Percentiles rank a stretch among this genome's conserved stretches.
These are phyloP conservation scores for Calonectria pteridis DNA, from an alignment of 2,329 filamentous ascomycete species.

Conservation along the genomic window DNA sequence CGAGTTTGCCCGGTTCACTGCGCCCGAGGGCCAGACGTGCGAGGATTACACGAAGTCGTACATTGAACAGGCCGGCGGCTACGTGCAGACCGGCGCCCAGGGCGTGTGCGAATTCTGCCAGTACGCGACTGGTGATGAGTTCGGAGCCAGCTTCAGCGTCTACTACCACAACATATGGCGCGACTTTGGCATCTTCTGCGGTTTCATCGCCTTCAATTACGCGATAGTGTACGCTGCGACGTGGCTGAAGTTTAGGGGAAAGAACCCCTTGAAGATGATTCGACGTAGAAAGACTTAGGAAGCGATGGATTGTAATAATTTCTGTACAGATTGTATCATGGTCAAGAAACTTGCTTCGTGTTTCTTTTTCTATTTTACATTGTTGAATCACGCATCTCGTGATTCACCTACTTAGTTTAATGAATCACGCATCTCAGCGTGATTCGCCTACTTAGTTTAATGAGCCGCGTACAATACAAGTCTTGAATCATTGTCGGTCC, in stretches of 20 bases:
- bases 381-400: background rate
- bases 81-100: constrained; percentile 66
- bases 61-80: constrained; percentile 68
- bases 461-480: too few relatives aligned
- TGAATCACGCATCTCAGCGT: too few relatives aligned
- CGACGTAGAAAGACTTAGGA: constrained; percentile 33
- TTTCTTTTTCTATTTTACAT: background rate
- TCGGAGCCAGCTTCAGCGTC: constrained; percentile 70
- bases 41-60: constrained; percentile 68
- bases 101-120: constrained; percentile 75
- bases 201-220: constrained; percentile 74
- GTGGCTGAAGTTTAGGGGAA: constrained; percentile 54
- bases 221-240: constrained; percentile 54
- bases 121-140: constrained; percentile 71
- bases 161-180: constrained; percentile 73
- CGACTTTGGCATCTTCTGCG: constrained; percentile 74
- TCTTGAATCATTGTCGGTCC: too few relatives aligned
- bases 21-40: constrained; percentile 72
- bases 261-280: constrained; percentile 52
- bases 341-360: background rate
- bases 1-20: constrained; percentile 71
- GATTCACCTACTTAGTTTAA: background rate
- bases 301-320: background rate
- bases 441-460: too few relatives aligned
- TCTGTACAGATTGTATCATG: background rate